Percentiles rank a stretch among this genome's conserved stretches.
These are phyloP conservation scores for Hordeum marinum DNA, from an alignment of 176 grass and related monocot genomes.

Conservation along the genomic window DNA sequence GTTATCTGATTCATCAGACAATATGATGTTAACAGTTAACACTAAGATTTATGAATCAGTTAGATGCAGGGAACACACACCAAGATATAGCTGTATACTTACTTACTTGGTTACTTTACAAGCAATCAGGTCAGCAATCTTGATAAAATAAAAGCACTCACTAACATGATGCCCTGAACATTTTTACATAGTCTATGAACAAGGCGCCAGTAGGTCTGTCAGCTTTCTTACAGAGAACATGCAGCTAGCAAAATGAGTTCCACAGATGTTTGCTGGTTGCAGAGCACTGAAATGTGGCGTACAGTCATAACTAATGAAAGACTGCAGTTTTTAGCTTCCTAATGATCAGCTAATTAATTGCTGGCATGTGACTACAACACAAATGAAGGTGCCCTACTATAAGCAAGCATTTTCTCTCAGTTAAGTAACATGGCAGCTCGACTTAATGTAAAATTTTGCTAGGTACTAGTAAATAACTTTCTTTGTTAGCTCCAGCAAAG, in stretches of 20 bases:
- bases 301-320: neutral
- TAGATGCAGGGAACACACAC: neutral
- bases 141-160: neutral
- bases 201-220: conserved; percentile 1
- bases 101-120: conserved; percentile 3
- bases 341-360: neutral
- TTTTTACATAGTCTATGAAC: conserved; percentile 5
- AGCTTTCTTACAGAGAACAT: neutral
- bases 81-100: neutral
- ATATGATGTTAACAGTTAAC: neutral
- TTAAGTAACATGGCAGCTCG: neutral
- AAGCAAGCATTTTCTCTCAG: neutral
- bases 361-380: neutral
- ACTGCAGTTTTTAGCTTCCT: neutral
- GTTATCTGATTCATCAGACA: conserved; percentile 16
- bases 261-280: neutral
- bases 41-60: neutral
- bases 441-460: conserved; percentile 7
- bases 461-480: neutral
- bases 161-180: neutral
- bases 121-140: neutral
- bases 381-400: neutral
- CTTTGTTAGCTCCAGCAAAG: neutral
- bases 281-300: neutral
- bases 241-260: neutral